Evolutionary conservation across 805 yeast genomes (phyloP).

Genomic region (Kodamaea hsintzibuensis): DNA sequence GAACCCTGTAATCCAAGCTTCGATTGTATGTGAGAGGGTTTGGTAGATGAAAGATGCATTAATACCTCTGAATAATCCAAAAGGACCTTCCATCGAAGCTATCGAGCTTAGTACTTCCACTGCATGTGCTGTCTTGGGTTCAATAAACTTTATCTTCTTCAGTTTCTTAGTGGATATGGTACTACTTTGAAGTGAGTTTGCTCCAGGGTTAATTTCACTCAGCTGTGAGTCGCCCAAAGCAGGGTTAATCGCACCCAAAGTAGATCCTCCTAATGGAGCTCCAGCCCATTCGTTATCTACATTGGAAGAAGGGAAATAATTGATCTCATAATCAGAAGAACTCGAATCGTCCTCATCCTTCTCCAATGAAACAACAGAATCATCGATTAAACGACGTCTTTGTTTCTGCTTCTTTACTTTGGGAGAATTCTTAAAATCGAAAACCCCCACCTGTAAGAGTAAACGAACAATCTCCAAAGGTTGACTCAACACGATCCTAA

Average conservation of each 20-base stretch:
- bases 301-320: slow-evolving; percentile 37
- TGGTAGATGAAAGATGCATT: slow-evolving; percentile 79
- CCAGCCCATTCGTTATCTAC: slow-evolving; percentile 13
- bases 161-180: background rate
- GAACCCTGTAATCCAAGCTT: slow-evolving; percentile 91
- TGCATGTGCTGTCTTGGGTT: slow-evolving; percentile 62
- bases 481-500: slow-evolving; percentile 69
- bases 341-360: slow-evolving; percentile 10
- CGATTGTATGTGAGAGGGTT: slow-evolving; percentile 72
- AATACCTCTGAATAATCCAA: slow-evolving; percentile 71
- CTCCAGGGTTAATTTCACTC: background rate
- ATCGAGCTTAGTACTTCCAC: slow-evolving; percentile 64
- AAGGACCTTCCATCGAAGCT: slow-evolving; percentile 68
- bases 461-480: slow-evolving; percentile 86
- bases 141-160: slow-evolving; percentile 27
- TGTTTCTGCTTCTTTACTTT: slow-evolving; percentile 1
- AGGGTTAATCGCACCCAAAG: background rate
- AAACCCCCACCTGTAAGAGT: slow-evolving; percentile 77
- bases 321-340: slow-evolving; percentile 30
- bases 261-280: background rate
- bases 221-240: background rate
- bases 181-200: background rate
- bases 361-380: slow-evolving; percentile 12
- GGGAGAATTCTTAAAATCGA: slow-evolving; percentile 27
- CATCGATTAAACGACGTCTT: slow-evolving; percentile 8